Percentiles rank a stretch among this genome's conserved stretches.
phyloP scores from a whole-genome alignment of 768 basidiomycete genomes.

The Boletus eberwhitei region DNA sequence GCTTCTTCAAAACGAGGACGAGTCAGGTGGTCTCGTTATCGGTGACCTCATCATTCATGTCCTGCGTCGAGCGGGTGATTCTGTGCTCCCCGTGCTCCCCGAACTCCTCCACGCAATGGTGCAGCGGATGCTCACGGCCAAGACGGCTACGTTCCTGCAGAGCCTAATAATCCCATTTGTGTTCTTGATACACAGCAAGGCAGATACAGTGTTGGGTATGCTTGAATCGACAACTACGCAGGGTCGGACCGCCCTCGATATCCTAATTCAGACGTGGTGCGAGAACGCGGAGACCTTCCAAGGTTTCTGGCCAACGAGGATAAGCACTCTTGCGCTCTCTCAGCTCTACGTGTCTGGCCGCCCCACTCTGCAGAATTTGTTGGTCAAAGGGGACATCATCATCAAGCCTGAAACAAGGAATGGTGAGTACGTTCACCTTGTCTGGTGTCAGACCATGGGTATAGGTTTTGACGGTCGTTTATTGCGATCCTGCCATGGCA shows the following conservation, averaged over 20 bases:
- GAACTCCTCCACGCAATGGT: conserved; percentile 85
- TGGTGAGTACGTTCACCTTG: conserved; percentile 49
- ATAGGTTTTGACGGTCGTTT: conserved; percentile 13
- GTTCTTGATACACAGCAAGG: conserved; percentile 86
- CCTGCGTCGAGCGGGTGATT: conserved; percentile 75
- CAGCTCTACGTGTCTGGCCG: conserved; percentile 67
- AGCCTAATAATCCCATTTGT: conserved; percentile 91
- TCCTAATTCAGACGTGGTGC: conserved; percentile 90
- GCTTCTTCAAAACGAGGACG: conserved; percentile 75
- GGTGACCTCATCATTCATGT: conserved; percentile 95
- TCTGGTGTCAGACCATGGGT: conserved; percentile 3
- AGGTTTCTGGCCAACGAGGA: conserved; percentile 88
- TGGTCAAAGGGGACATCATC: conserved; percentile 91
- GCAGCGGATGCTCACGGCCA: conserved; percentile 73
- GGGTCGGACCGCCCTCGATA: conserved; percentile 69
- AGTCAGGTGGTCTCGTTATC: conserved; percentile 89
- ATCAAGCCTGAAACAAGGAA: conserved; percentile 76
- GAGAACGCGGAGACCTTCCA: conserved; percentile 94
- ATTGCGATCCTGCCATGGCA: conserved; percentile 36
- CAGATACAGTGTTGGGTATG: conserved; percentile 72
- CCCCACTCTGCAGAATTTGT: conserved; percentile 60
- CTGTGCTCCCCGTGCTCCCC: conserved; percentile 81
- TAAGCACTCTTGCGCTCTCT: conserved; percentile 80
- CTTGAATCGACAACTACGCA: conserved; percentile 65
- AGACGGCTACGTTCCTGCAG: conserved; percentile 91